These are phyloP conservation scores for Neofusicoccum cordaticola DNA, from an alignment of 2,329 filamentous ascomycete genomes.

Conservation along the genomic window DNA sequence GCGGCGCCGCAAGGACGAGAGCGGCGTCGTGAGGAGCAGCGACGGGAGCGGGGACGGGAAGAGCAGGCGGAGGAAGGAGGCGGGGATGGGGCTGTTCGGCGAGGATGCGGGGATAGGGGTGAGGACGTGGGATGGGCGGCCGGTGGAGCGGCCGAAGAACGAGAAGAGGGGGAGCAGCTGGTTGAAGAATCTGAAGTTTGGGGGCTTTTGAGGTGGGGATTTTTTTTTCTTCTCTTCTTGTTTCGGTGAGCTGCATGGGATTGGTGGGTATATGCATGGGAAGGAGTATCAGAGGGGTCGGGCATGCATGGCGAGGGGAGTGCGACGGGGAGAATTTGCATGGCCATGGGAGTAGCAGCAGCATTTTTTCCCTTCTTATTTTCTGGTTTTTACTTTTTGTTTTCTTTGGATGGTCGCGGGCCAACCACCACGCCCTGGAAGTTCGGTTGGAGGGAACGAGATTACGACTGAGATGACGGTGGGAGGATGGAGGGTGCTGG, in stretches of 20 bases:
- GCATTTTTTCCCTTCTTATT: not conserved
- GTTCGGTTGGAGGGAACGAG: not conserved
- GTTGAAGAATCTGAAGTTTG: constrained; percentile 17
- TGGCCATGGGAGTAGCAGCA: not conserved
- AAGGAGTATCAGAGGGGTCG: not conserved
- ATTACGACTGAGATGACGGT: not conserved
- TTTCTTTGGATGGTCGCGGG: not conserved
- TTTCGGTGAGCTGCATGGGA: not conserved
- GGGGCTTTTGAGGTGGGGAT: not conserved
- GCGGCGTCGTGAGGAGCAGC: not conserved
- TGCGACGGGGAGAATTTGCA: not conserved
- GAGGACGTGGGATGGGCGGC: constrained; percentile 16
- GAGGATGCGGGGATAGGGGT: constrained; percentile 2
- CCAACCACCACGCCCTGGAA: too few species aligned
- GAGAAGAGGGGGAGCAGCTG: constrained; percentile 15
- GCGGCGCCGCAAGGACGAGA: not conserved
- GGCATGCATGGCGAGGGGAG: not conserved
- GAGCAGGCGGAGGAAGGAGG: not conserved
- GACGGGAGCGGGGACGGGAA: constrained; percentile 8
- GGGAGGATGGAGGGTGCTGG: not conserved
- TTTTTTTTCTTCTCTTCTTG: not conserved
- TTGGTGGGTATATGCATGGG: not conserved
- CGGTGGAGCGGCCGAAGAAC: constrained; percentile 5
- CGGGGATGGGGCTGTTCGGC: not conserved
- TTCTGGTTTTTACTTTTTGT: not conserved